A percentile compares a stretch with the other conserved stretches of the same genome.
Evolutionary conservation across 2,329 filamentous ascomycete genomes (phyloP).

Genomic region (Chlorencoelia australis): DNA sequence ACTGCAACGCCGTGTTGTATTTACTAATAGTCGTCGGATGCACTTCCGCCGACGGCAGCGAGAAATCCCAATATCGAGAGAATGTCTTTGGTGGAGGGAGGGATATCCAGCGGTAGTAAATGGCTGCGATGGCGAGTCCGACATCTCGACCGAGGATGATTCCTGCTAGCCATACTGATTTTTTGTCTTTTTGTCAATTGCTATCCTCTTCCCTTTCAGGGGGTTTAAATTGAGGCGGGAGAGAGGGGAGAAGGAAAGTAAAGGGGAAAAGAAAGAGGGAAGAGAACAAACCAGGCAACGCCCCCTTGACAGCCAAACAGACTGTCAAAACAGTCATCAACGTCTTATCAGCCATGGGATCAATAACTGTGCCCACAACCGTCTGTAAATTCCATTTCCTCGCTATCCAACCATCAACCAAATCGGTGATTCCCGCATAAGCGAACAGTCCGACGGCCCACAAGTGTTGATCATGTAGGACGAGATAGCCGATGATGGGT

Average conservation of each 20-base stretch:
- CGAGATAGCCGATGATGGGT: slow-evolving; percentile 77
- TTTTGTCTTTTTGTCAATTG: neutral
- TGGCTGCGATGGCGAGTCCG: slow-evolving; percentile 70
- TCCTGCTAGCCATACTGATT: slow-evolving; percentile 69
- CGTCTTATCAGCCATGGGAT: slow-evolving; percentile 93
- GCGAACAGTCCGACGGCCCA: slow-evolving; percentile 78
- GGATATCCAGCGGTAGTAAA: slow-evolving; percentile 95
- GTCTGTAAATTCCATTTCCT: slow-evolving; percentile 80
- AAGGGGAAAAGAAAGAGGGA: neutral
- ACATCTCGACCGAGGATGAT: slow-evolving; percentile 86
- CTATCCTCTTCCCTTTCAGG: neutral
- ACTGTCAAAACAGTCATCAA: slow-evolving; percentile 91
- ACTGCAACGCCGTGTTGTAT: slow-evolving; percentile 87
- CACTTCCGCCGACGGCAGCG: slow-evolving; percentile 76
- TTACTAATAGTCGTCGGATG: slow-evolving; percentile 77
- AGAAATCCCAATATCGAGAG: slow-evolving; percentile 92
- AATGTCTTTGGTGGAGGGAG: slow-evolving; percentile 91
- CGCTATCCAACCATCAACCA: slow-evolving; percentile 91
- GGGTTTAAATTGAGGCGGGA: neutral
- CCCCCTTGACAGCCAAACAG: slow-evolving; percentile 72
- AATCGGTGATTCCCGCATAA: slow-evolving; percentile 84
- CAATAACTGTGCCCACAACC: slow-evolving; percentile 88
- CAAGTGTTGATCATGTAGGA: slow-evolving; percentile 71
- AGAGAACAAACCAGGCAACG: slow-evolving; percentile 56
- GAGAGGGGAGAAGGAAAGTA: neutral